Percentiles rank a stretch among this genome's conserved stretches.
These are phyloP conservation scores for Leishmania braziliensis DNA, from an alignment of 208 protist species.

Conservation along the genomic window DNA sequence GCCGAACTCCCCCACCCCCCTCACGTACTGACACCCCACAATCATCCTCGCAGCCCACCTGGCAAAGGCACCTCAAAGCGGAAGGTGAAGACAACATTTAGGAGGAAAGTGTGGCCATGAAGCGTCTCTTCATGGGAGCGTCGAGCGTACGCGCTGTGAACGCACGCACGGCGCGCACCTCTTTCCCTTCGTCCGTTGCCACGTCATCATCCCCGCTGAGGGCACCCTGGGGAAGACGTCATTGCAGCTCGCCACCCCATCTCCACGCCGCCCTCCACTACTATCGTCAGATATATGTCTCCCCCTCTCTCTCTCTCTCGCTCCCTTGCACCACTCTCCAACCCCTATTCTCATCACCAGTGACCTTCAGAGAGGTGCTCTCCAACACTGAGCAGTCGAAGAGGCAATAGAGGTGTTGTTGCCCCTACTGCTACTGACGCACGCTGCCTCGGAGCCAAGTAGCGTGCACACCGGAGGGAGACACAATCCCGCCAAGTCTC, in stretches of 20 bases:
- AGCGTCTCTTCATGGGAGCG: background rate
- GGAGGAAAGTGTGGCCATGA: background rate
- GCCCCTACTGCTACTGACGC: background rate
- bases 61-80: background rate
- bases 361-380: background rate
- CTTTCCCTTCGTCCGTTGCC: background rate
- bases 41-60: background rate
- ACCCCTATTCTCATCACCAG: background rate
- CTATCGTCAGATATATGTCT: background rate
- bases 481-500: background rate
- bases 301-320: too few relatives aligned
- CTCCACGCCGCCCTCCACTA: background rate
- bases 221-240: background rate
- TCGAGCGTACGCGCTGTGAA: background rate
- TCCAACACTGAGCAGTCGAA: background rate
- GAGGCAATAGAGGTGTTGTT: background rate
- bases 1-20: background rate
- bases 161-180: background rate
- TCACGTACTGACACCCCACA: background rate
- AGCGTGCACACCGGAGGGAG: background rate
- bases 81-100: background rate
- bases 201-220: background rate
- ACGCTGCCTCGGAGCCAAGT: background rate
- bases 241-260: background rate
- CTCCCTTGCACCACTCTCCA: background rate